phyloP scores from a whole-genome alignment of 2,329 filamentous ascomycete species.

The Coniochaeta prunicola region DNA sequence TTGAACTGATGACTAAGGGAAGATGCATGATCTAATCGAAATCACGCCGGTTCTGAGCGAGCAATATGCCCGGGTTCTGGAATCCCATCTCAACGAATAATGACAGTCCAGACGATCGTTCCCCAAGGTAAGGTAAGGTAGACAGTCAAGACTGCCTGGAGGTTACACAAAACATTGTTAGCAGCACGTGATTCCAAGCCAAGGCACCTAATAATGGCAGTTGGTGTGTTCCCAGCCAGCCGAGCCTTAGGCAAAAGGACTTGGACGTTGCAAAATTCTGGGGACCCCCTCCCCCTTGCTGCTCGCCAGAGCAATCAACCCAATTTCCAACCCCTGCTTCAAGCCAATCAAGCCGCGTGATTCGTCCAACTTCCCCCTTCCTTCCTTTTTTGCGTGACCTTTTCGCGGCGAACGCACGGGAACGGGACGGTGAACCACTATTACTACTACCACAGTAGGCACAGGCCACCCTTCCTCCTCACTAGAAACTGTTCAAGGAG shows the following conservation, averaged over 20 bases:
- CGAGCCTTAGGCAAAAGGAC: neutral
- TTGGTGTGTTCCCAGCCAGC: neutral
- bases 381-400: neutral
- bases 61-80: no score
- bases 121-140: no score
- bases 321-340: neutral
- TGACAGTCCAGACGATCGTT: no score
- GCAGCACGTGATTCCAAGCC: neutral
- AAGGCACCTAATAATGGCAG: no score
- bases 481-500: constrained; percentile 1
- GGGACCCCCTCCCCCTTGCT: neutral
- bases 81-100: no score
- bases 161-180: no score
- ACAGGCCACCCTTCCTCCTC: constrained; percentile 1
- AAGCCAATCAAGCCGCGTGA: neutral
- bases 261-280: neutral
- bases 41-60: no score
- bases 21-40: neutral
- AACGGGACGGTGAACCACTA: neutral
- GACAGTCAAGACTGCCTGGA: no score
- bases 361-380: neutral
- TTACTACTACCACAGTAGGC: neutral
- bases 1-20: neutral
- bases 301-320: neutral
- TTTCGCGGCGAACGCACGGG: neutral